phyloP scores from a whole-genome alignment of 1,139 yeast genomes.

The Geotrichum reessii region DNA sequence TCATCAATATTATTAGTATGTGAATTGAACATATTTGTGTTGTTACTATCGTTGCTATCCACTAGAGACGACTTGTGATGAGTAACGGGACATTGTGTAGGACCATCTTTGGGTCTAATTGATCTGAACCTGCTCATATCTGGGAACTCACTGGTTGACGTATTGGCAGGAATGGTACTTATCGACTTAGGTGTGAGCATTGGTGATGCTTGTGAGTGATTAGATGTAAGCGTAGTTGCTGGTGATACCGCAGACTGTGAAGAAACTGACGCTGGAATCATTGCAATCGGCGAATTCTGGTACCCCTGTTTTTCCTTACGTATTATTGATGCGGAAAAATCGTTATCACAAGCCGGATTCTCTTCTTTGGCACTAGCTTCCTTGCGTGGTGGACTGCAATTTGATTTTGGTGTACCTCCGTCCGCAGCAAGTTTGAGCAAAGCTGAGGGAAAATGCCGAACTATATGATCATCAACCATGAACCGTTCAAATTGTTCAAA shows the following conservation, averaged over 20 bases:
- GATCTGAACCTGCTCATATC: slow-evolving; percentile 14
- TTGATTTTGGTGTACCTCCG: slow-evolving; percentile 1
- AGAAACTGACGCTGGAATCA: neutral
- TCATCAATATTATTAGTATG: neutral
- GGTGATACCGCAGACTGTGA: neutral
- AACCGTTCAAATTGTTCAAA: slow-evolving; percentile 16
- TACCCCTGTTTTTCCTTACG: neutral
- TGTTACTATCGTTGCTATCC: neutral
- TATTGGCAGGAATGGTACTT: slow-evolving; percentile 7
- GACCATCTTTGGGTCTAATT: slow-evolving; percentile 13
- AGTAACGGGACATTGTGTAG: slow-evolving; percentile 11
- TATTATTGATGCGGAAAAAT: neutral
- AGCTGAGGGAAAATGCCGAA: slow-evolving; percentile 6
- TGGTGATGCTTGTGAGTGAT: neutral
- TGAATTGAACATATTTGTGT: neutral
- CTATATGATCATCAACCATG: slow-evolving; percentile 17
- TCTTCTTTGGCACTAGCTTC: neutral
- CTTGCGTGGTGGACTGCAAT: neutral
- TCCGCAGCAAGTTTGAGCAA: slow-evolving; percentile 12
- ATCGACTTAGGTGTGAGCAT: slow-evolving; percentile 1
- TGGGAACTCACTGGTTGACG: slow-evolving; percentile 5
- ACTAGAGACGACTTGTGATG: slow-evolving; percentile 4
- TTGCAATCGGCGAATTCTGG: neutral
- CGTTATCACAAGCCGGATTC: neutral
- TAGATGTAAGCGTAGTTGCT: neutral